A percentile compares a stretch with the other conserved stretches of the same genome.
Evolutionary conservation across 495 filamentous ascomycete species (phyloP).

Genomic region (Sphaerosporella brunnea): DNA sequence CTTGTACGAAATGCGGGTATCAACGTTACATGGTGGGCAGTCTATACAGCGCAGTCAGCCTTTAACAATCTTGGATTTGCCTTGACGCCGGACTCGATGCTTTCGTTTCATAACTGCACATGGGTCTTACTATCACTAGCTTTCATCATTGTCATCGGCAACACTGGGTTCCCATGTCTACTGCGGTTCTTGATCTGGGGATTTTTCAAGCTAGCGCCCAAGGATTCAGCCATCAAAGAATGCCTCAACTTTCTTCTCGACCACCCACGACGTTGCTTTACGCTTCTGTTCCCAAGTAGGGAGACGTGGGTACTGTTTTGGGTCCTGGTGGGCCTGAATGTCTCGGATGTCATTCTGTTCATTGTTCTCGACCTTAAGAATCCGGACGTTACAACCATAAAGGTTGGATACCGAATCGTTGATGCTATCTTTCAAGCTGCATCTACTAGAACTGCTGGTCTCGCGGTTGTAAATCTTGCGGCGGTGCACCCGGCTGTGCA

Average conservation of each 20-base stretch:
- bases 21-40: slow-evolving; percentile 59
- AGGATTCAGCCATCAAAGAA: slow-evolving; percentile 30
- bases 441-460: slow-evolving; percentile 42
- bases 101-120: slow-evolving; percentile 58
- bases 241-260: slow-evolving; percentile 67
- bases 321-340: slow-evolving; percentile 39
- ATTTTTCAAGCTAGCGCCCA: slow-evolving; percentile 34
- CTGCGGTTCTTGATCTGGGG: slow-evolving; percentile 79
- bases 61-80: slow-evolving; percentile 81
- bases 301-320: slow-evolving; percentile 48
- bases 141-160: slow-evolving; percentile 79
- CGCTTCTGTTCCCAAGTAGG: slow-evolving; percentile 45
- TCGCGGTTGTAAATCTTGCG: slow-evolving; percentile 38
- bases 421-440: slow-evolving; percentile 44
- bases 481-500: slow-evolving; percentile 43
- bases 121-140: slow-evolving; percentile 56
- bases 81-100: slow-evolving; percentile 82
- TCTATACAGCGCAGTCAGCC: slow-evolving; percentile 49
- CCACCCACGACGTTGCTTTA: slow-evolving; percentile 89
- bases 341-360: slow-evolving; percentile 41
- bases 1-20: slow-evolving; percentile 44
- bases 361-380: slow-evolving; percentile 41
- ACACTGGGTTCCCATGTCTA: slow-evolving; percentile 88
- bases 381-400: slow-evolving; percentile 28
- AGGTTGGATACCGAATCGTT: slow-evolving; percentile 33